A percentile compares a stretch with the other conserved stretches of the same genome.
These are phyloP conservation scores for Cryomyces minteri DNA, from an alignment of 495 filamentous ascomycete genomes.

Conservation along the genomic window DNA sequence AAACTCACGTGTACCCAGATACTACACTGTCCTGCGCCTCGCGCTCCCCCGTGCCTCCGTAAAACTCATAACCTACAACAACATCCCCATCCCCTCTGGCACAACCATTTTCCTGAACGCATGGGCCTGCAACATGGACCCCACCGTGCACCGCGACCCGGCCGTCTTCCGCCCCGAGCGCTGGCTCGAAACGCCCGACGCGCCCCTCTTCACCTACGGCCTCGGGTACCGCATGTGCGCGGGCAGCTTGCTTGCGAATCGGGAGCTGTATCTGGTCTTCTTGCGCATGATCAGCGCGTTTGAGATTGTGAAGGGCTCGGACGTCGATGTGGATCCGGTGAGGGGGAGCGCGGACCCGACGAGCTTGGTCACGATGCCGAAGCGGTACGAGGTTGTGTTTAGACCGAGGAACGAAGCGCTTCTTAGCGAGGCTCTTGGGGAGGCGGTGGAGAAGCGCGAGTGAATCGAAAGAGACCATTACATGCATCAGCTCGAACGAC, in stretches of 20 bases:
- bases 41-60: constrained; percentile 40
- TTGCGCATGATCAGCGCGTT: constrained; percentile 41
- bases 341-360: constrained; percentile 35
- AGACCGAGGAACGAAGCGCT: constrained; percentile 29
- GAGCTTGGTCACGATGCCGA: constrained; percentile 37
- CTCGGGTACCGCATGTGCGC: constrained; percentile 50
- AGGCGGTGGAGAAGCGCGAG: neutral
- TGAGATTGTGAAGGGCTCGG: constrained; percentile 25
- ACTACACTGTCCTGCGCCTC: constrained; percentile 41
- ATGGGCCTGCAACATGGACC: constrained; percentile 48
- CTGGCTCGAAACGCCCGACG: constrained; percentile 42
- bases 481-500: no score
- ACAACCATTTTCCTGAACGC: constrained; percentile 46
- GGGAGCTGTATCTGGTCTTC: constrained; percentile 47
- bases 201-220: constrained; percentile 41
- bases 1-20: constrained; percentile 13
- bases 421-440: constrained; percentile 19
- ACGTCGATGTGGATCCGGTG: constrained; percentile 34
- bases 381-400: constrained; percentile 34
- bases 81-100: constrained; percentile 33
- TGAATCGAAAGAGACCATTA: neutral
- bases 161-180: constrained; percentile 40
- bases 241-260: constrained; percentile 41
- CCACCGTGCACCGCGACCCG: constrained; percentile 37
- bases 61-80: constrained; percentile 39